These are phyloP conservation scores for Agarophyton chilense DNA, from an alignment of 23 red algal species.

Conservation along the genomic window DNA sequence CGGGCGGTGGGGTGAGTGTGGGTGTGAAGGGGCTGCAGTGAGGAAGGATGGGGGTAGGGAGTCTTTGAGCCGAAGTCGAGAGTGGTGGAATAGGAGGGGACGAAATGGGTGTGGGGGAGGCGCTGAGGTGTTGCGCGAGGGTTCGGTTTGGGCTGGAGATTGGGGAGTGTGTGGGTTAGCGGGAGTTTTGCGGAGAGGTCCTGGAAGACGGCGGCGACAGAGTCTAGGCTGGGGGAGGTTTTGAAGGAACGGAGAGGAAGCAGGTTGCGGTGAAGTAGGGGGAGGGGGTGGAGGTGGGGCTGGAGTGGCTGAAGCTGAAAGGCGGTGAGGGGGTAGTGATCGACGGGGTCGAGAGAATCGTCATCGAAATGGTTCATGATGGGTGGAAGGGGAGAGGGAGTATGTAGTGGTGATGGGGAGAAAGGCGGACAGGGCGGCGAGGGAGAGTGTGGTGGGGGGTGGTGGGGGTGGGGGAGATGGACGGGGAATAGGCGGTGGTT, in stretches of 20 bases:
- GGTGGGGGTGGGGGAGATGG: background rate
- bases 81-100: constrained; percentile 1
- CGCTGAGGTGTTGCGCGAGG: background rate
- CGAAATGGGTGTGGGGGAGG: background rate
- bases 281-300: background rate
- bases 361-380: constrained; percentile 4
- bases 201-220: constrained; percentile 22
- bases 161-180: background rate
- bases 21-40: constrained; percentile 24
- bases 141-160: background rate
- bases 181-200: constrained; percentile 21
- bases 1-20: constrained; percentile 7
- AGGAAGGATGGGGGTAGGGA: constrained; percentile 6
- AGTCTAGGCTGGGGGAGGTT: background rate
- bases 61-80: constrained; percentile 62
- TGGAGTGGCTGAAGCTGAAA: background rate
- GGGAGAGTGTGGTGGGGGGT: background rate
- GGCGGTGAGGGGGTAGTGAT: background rate
- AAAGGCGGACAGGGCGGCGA: background rate
- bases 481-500: constrained; percentile 1
- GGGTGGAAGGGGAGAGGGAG: background rate
- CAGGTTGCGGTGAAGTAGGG: background rate
- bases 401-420: background rate
- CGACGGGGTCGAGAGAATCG: background rate
- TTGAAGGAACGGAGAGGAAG: background rate